Evolutionary conservation across 140 eudicot genomes (phyloP), one percentile per base, ranked within the genome.

Genomic region (Erigeron philadelphicus): DNA sequence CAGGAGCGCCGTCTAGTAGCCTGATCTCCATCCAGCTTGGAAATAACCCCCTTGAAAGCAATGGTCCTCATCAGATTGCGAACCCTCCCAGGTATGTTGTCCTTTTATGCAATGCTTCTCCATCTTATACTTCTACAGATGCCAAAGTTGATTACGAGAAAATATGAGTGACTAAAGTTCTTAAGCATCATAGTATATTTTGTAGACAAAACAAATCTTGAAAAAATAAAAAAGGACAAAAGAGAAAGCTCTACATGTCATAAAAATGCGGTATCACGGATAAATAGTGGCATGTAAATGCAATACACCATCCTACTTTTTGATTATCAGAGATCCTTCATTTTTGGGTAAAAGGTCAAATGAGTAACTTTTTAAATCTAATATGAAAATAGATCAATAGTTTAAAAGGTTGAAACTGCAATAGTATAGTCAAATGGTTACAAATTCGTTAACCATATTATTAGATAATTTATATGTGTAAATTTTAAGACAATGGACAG

Each of bases 41-140:
- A 15, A 78, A 78, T 78, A 43, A 59, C 1, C 3, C 47, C 40
- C 61, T 44, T 17, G 76, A 76, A 68, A 61, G 41, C 13, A 72
- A 72, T 61, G 66, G 62, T 56, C 66, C 15, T 78, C 78, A 57
- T 38, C 70, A 78, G 41, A 47, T 59, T 48, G 74, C 74, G 40
- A 66, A 78, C 12, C 74, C 82, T 21, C 78, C 82, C 42, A 78
- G 49, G 82, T 78, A 78, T 48, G 82, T 72, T 66, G 44, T 58
- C 11, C 67, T 35, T 38, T 44, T n/a, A 31, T 67, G 38, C 35
- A 31, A 67, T 13, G 18, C 17, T 8, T 43, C 21, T 21, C 31
- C 61, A 25, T 60, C 16, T 74, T 43, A 56, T 66, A 43, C 38
- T 73, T 63, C 7, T 54, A 61, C n/a, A 11, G 38, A 48, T 23